Conservation (phyloP, 305 asterid species). For the Withania somnifera region DNA sequence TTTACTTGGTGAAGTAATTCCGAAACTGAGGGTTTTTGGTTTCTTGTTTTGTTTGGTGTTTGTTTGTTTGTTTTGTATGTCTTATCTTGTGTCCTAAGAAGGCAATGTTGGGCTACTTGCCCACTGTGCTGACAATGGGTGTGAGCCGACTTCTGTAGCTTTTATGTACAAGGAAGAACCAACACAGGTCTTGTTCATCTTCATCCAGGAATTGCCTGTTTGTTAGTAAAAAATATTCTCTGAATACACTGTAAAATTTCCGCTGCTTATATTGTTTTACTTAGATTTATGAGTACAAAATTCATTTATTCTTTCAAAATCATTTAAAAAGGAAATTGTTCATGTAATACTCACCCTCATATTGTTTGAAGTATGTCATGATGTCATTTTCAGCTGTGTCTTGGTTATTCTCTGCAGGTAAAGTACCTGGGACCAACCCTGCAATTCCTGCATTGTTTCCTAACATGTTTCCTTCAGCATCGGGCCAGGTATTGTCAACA, state of each 20-base stretch:
- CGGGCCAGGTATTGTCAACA: slow-evolving; percentile 51
- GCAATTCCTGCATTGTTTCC: slow-evolving; percentile 73
- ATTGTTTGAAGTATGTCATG: neutral
- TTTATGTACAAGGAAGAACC: slow-evolving; percentile 88
- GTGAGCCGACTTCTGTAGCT: slow-evolving; percentile 99
- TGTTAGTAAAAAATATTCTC: slow-evolving; percentile 41
- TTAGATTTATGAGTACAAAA: neutral
- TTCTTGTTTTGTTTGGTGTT: slow-evolving; percentile 90
- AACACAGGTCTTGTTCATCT: slow-evolving; percentile 95
- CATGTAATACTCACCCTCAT: neutral
- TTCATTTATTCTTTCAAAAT: neutral
- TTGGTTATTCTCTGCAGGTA: slow-evolving; percentile 52
- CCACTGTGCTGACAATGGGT: slow-evolving; percentile 99
- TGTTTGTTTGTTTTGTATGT: slow-evolving; percentile 98
- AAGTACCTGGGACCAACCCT: slow-evolving; percentile 54
- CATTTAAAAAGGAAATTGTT: neutral
- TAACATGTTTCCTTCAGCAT: slow-evolving; percentile 57
- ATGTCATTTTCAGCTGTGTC: slow-evolving; percentile 6
- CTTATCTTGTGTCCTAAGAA: slow-evolving; percentile 85
- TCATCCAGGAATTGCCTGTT: slow-evolving; percentile 85
- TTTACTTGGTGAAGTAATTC: slow-evolving; percentile 45
- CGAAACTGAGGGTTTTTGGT: slow-evolving; percentile 92
- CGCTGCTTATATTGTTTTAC: neutral
- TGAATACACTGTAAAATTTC: neutral
- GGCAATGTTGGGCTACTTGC: slow-evolving; percentile 99